These are phyloP conservation scores for Penicillium subrubescens DNA, from an alignment of 495 filamentous ascomycete species.

Conservation along the genomic window DNA sequence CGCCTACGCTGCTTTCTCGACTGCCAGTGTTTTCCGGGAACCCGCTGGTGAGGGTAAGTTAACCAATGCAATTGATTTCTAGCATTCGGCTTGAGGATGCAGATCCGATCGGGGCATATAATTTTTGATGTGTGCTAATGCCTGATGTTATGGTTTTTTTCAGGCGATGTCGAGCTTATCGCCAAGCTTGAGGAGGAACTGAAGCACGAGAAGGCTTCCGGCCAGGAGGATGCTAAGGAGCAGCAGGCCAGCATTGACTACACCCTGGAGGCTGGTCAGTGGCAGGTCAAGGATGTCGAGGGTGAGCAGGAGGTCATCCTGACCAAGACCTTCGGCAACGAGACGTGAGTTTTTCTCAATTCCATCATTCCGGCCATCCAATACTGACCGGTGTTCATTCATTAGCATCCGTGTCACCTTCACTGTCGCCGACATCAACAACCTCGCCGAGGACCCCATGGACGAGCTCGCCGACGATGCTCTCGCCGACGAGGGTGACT, in stretches of 20 bases:
- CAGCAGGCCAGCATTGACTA: slow-evolving; percentile 71
- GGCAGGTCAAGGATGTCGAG: slow-evolving; percentile 68
- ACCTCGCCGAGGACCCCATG: slow-evolving; percentile 59
- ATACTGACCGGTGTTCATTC: slow-evolving; percentile 14
- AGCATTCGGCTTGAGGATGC: neutral
- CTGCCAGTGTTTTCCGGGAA: slow-evolving; percentile 58
- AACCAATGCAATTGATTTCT: neutral
- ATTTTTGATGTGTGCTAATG: slow-evolving; percentile 12
- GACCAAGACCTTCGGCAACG: slow-evolving; percentile 79
- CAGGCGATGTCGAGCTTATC: slow-evolving; percentile 51
- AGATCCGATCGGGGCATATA: neutral
- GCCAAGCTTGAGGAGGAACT: slow-evolving; percentile 52
- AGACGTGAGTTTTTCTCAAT: slow-evolving; percentile 59
- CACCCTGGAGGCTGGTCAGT: slow-evolving; percentile 78
- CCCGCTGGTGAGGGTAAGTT: slow-evolving; percentile 59
- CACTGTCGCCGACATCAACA: slow-evolving; percentile 87
- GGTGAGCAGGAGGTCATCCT: slow-evolving; percentile 88
- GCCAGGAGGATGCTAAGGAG: slow-evolving; percentile 43
- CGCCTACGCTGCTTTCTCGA: slow-evolving; percentile 72
- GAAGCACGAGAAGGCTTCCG: slow-evolving; percentile 49
- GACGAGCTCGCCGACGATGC: slow-evolving; percentile 51
- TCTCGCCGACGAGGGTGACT: slow-evolving; percentile 52
- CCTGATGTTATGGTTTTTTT: slow-evolving; percentile 11
- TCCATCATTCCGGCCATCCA: neutral
- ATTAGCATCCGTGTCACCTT: slow-evolving; percentile 85